Evolutionary conservation across 495 filamentous ascomycete species (phyloP).

Genomic region (Baudoinia panamericana): DNA sequence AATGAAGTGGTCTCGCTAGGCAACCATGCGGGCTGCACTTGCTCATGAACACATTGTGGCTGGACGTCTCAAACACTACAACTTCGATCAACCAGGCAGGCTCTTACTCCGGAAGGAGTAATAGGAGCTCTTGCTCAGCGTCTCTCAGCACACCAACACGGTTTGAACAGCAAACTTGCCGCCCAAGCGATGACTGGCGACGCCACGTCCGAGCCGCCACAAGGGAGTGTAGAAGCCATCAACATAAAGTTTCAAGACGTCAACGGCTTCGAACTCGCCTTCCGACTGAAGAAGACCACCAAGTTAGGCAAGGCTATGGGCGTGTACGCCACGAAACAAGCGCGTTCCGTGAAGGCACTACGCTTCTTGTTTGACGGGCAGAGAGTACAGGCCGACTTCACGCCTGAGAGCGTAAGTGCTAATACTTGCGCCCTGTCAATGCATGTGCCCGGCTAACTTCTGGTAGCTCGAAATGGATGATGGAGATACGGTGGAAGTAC

Average conservation of each 20-base stretch:
- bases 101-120: no score
- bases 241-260: not conserved
- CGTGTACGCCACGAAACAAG: not conserved
- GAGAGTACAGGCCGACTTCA: not conserved
- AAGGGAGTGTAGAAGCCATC: no score
- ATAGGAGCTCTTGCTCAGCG: no score
- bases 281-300: conserved; percentile 7
- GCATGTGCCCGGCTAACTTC: not conserved
- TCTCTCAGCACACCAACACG: no score
- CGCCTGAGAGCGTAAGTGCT: conserved; percentile 1
- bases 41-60: no score
- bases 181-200: no score
- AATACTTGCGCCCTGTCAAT: not conserved
- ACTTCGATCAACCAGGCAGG: no score
- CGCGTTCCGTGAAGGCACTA: not conserved
- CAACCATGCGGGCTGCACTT: no score
- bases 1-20: no score
- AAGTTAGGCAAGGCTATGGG: conserved; percentile 13
- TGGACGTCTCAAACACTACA: no score
- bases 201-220: no score
- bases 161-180: no score
- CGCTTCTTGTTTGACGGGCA: conserved; percentile 11
- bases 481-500: conserved; percentile 9
- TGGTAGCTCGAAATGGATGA: conserved; percentile 8
- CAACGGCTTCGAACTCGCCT: conserved; percentile 1